A percentile compares a stretch with the other conserved stretches of the same genome.
Evolutionary conservation across 768 basidiomycete species (phyloP).

Genomic region (Trametes cinnabarina): DNA sequence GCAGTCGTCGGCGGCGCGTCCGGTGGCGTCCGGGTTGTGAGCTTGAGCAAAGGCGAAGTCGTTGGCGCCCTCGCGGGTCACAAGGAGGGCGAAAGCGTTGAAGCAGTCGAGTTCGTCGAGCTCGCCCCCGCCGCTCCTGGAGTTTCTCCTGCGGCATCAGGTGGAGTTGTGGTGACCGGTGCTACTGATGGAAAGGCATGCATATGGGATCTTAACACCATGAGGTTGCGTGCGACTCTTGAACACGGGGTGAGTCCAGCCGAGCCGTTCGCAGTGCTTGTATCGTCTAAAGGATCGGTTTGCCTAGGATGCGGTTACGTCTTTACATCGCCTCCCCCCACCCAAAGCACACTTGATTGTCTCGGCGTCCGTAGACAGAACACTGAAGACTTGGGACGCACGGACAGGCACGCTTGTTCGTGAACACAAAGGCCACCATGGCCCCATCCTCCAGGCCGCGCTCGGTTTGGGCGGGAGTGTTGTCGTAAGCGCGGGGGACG

Average conservation of each 20-base stretch:
- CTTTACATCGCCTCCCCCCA: conserved; percentile 67
- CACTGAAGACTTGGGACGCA: conserved; percentile 89
- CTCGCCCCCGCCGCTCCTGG: conserved; percentile 49
- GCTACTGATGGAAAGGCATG: conserved; percentile 93
- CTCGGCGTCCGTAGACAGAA: conserved; percentile 84
- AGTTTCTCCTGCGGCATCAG: conserved; percentile 47
- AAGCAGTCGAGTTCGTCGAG: conserved; percentile 82
- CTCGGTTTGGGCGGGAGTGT: conserved; percentile 69
- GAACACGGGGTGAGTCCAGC: conserved; percentile 63
- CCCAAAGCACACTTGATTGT: conserved; percentile 78
- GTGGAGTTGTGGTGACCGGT: conserved; percentile 75
- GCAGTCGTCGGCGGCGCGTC: conserved; percentile 85
- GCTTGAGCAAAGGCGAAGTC: conserved; percentile 82
- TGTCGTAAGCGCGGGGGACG: conserved; percentile 88
- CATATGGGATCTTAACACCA: conserved; percentile 91
- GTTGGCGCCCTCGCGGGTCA: conserved; percentile 80
- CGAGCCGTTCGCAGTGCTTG: background rate
- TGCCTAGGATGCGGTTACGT: conserved; percentile 84
- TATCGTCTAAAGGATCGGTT: background rate
- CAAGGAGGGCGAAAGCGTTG: conserved; percentile 82
- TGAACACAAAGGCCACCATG: conserved; percentile 81
- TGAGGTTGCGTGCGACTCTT: conserved; percentile 77
- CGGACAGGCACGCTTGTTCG: conserved; percentile 76
- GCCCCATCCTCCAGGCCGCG: conserved; percentile 70
- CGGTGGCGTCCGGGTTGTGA: conserved; percentile 86